Evolutionary conservation across 2,329 filamentous ascomycete species (phyloP).

Genomic region (Hypoxylon sp.): DNA sequence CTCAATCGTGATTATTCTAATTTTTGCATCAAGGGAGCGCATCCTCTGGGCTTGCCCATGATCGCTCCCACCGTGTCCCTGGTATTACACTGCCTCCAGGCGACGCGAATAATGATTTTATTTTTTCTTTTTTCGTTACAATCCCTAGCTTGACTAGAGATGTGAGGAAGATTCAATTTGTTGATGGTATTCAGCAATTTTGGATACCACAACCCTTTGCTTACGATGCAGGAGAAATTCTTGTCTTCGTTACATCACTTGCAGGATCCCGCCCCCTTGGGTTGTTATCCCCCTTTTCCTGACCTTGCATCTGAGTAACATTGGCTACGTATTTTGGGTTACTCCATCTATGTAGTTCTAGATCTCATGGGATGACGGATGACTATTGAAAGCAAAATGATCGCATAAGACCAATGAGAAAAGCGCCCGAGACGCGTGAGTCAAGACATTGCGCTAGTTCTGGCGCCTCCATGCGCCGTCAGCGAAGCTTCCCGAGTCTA

Average conservation of each 20-base stretch:
- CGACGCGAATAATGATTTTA: constrained; percentile 28
- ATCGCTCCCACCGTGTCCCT: constrained; percentile 42
- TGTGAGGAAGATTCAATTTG: constrained; percentile 32
- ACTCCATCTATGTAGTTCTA: constrained; percentile 16
- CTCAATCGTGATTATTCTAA: constrained; percentile 44
- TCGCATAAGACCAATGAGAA: constrained; percentile 32
- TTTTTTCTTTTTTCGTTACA: constrained; percentile 32
- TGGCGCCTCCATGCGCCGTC: constrained; percentile 29
- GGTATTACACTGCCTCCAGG: constrained; percentile 45
- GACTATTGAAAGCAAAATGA: constrained; percentile 12
- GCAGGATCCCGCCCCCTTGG: not conserved
- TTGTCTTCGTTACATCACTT: constrained; percentile 8
- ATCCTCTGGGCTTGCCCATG: constrained; percentile 44
- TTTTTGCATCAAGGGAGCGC: constrained; percentile 35
- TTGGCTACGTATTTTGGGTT: constrained; percentile 34
- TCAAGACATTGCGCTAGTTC: constrained; percentile 28
- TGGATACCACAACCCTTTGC: not conserved
- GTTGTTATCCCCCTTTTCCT: constrained; percentile 14
- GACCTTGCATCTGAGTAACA: constrained; percentile 30
- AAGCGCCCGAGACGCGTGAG: constrained; percentile 23
- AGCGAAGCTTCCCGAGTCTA: constrained; percentile 36
- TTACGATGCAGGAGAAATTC: not conserved
- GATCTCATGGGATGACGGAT: constrained; percentile 19
- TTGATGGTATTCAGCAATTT: not conserved
- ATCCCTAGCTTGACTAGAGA: constrained; percentile 30